phyloP scores from a whole-genome alignment of 106 monocot genomes.

The Ottelia alismoides region DNA sequence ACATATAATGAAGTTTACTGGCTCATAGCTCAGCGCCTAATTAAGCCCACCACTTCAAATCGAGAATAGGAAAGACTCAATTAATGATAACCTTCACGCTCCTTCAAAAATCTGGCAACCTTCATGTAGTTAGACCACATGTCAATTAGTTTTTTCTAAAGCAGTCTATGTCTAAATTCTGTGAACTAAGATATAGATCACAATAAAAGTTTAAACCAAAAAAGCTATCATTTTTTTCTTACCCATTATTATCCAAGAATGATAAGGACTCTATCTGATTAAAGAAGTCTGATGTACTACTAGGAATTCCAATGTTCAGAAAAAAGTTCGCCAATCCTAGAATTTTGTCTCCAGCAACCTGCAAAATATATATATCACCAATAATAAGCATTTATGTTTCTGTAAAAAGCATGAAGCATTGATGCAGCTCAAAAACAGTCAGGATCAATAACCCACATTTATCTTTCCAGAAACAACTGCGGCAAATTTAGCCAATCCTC shows the following conservation, averaged over 20 bases:
- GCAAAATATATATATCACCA: no score
- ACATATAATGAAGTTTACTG: no score
- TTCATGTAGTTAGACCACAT: neutral
- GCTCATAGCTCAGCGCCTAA: no score
- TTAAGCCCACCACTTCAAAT: neutral
- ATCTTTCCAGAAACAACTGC: constrained; percentile 51
- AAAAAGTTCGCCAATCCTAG: constrained; percentile 85
- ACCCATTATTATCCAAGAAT: constrained; percentile 72
- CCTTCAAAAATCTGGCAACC: no score
- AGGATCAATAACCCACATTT: constrained; percentile 39
- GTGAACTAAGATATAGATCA: neutral
- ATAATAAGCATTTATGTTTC: no score
- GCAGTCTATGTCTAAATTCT: neutral
- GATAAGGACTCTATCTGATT: constrained; percentile 78
- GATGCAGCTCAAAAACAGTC: no score
- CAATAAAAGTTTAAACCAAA: neutral
- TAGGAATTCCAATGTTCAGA: constrained; percentile 78
- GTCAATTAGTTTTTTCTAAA: neutral
- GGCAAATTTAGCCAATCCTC: constrained; percentile 63
- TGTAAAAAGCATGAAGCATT: no score
- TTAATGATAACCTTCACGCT: no score
- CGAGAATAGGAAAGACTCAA: neutral
- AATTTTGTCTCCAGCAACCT: constrained; percentile 79
- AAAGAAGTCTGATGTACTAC: constrained; percentile 59
- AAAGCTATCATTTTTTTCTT: constrained; percentile 1